These are phyloP conservation scores for Yamadazyma sp. DNA, from an alignment of 1,139 yeast genomes.

Conservation along the genomic window DNA sequence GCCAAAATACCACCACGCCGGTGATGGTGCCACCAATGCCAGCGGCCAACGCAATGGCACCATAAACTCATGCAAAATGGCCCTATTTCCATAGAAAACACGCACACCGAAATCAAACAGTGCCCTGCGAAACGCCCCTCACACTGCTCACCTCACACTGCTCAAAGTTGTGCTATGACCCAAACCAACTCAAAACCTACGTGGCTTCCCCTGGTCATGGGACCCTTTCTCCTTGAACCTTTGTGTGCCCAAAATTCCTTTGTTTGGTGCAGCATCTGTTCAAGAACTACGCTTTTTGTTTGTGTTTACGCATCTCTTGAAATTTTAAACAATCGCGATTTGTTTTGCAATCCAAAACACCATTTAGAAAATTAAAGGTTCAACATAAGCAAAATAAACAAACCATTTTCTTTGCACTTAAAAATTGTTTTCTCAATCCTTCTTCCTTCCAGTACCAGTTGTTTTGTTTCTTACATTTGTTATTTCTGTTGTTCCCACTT, in stretches of 20 bases:
- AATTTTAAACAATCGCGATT: slow-evolving; percentile 11
- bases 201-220: no score
- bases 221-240: no score
- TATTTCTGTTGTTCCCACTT: neutral
- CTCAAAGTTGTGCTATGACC: no score
- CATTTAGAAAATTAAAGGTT: neutral
- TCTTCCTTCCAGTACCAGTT: neutral
- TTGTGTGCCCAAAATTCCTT: neutral
- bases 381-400: slow-evolving; percentile 4
- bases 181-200: no score
- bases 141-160: no score
- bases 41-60: no score
- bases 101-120: no score
- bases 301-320: slow-evolving; percentile 1
- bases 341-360: slow-evolving; percentile 8
- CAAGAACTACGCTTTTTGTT: neutral
- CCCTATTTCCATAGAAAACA: no score
- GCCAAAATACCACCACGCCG: no score
- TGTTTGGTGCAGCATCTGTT: neutral
- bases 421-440: neutral
- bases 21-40: no score
- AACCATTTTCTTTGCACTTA: neutral
- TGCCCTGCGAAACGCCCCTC: no score
- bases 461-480: neutral
- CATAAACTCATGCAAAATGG: no score